Conservation (phyloP, 1,139 yeast genomes). For the Pichia sp. region DNA sequence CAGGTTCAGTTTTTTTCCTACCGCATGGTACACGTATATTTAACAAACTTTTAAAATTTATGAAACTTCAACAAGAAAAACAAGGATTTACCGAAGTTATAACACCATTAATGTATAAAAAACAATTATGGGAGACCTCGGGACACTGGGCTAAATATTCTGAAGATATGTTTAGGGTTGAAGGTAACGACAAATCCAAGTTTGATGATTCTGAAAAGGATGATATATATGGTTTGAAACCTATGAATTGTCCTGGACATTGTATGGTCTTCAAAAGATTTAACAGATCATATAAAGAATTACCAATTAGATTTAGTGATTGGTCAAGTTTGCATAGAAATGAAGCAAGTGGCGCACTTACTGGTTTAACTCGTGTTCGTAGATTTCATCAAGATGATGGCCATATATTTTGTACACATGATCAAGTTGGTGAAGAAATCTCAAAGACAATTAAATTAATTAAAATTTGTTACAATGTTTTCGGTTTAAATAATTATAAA, state of each 20-base stretch:
- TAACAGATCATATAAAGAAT: conserved; percentile 87
- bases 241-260: conserved; percentile 99
- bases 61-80: conserved; percentile 73
- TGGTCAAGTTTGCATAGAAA: conserved; percentile 94
- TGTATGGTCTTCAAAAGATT: conserved; percentile 82
- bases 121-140: conserved; percentile 79
- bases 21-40: conserved; percentile 89
- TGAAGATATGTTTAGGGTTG: conserved; percentile 88
- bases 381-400: conserved; percentile 99
- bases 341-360: conserved; percentile 85
- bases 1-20: conserved; percentile 83
- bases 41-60: conserved; percentile 69
- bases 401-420: conserved; percentile 89
- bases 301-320: conserved; percentile 96
- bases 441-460: conserved; percentile 74
- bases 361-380: conserved; percentile 92
- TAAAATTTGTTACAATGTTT: conserved; percentile 69
- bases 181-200: conserved; percentile 37
- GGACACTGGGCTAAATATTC: conserved; percentile 97
- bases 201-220: conserved; percentile 23
- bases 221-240: conserved; percentile 69
- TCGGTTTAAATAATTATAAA: conserved; percentile 75
- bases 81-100: conserved; percentile 91
- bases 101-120: conserved; percentile 85
- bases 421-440: conserved; percentile 82